These are phyloP conservation scores for Neolentinus lepideus DNA, from an alignment of 1,284 basidiomycete species.

Conservation along the genomic window DNA sequence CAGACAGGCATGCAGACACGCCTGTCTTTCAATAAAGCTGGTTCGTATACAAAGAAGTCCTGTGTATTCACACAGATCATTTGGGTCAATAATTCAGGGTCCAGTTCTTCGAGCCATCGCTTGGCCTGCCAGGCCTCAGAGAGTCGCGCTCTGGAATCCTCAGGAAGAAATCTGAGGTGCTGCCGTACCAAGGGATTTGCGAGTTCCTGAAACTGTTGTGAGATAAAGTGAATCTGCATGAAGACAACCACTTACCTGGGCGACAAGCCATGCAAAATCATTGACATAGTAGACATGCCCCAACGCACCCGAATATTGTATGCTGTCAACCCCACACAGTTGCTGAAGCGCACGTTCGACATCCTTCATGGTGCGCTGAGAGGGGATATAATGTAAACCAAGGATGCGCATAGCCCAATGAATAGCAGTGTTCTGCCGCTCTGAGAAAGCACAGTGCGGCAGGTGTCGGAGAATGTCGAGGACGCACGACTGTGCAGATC, in stretches of 20 bases:
- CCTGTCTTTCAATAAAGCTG: conserved; percentile 9
- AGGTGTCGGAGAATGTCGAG: conserved; percentile 8
- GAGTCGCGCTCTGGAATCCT: conserved; percentile 18
- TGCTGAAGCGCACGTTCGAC: conserved; percentile 18
- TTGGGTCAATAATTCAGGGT: conserved; percentile 15
- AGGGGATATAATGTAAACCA: conserved; percentile 22
- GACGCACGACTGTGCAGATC: conserved; percentile 1
- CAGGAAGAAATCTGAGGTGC: conserved; percentile 21
- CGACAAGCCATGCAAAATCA: conserved; percentile 21
- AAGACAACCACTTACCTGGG: conserved; percentile 18
- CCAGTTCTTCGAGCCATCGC: conserved; percentile 18
- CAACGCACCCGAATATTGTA: conserved; percentile 22
- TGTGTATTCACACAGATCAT: conserved; percentile 19
- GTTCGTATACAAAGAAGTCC: conserved; percentile 26
- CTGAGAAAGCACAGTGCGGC: conserved; percentile 9
- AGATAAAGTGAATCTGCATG: no score
- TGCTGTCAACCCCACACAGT: conserved; percentile 21
- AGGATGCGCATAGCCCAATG: conserved; percentile 6
- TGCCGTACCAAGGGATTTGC: conserved; percentile 18
- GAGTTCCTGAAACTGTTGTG: conserved; percentile 20
- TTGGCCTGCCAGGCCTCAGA: conserved; percentile 18
- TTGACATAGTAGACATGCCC: conserved; percentile 28
- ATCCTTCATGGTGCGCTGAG: conserved; percentile 16
- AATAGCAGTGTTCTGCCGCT: conserved; percentile 4
- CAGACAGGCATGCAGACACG: conserved; percentile 17